Percentiles rank a stretch among this genome's conserved stretches.
These are phyloP conservation scores for Heliamphora exappendiculata DNA, from an alignment of 148 eudicot genomes.

Conservation along the genomic window DNA sequence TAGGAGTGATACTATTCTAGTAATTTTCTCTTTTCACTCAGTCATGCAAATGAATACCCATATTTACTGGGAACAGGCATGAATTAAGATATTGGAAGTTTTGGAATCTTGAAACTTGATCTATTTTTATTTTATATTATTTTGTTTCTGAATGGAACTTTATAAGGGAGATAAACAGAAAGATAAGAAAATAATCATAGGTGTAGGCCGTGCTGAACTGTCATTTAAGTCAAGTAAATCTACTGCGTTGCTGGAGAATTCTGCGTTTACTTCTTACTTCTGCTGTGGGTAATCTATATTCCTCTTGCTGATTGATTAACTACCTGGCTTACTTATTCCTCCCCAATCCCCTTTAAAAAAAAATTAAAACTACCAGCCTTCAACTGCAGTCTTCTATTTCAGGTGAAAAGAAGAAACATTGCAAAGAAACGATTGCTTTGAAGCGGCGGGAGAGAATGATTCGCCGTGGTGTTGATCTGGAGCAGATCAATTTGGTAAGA, in stretches of 20 bases:
- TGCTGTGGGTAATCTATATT: background rate
- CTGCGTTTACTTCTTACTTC: background rate
- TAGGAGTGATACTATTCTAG: background rate
- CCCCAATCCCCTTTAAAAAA: background rate
- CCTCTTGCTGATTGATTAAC: background rate
- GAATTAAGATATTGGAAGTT: background rate
- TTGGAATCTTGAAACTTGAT: conserved; percentile 3
- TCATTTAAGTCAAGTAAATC: background rate
- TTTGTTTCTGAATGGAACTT: background rate
- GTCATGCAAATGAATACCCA: background rate
- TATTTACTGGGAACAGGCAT: background rate
- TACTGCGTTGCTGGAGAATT: background rate
- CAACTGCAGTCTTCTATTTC: conserved; percentile 16
- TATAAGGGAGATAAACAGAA: background rate
- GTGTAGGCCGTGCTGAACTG: background rate
- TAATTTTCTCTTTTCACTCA: background rate
- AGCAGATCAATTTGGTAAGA: conserved; percentile 74
- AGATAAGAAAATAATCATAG: background rate
- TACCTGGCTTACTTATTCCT: too few relatives aligned
- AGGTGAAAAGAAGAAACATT: conserved; percentile 94
- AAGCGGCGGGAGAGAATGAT: conserved; percentile 88
- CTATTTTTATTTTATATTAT: background rate
- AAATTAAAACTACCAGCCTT: background rate
- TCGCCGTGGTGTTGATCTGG: conserved; percentile 80
- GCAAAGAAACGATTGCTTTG: conserved; percentile 64